Evolutionary conservation across 768 basidiomycete species (phyloP), one percentile per base, ranked within the genome.

Genomic region (Tubosaeta sp.): DNA sequence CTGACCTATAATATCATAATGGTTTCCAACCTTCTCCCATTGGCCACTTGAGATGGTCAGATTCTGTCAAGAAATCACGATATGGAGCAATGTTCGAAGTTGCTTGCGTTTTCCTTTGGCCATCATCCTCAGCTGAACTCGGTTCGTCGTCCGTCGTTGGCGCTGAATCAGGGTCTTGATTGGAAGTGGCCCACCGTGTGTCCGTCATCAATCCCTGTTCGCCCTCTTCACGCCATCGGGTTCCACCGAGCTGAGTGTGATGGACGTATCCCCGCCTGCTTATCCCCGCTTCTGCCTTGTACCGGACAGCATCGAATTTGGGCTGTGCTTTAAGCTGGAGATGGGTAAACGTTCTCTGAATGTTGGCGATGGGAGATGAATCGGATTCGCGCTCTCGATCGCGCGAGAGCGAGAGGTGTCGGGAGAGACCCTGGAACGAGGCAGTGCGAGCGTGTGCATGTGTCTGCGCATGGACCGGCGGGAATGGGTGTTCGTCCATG

Each of bases 211-310:
- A 59, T 44, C 66, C 67, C 51, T 67, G 59, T 57, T 70, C 66
- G 44, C 72, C 66, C 51, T 71, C 71, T 39, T 71, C 68, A 22
- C 62, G 54, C 61, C 66, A 70, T 29, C 60, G 50, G 18, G 51
- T 54, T 24, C 52, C 54, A 13, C 62, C 58, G 6, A 61, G 44
- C 22, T 66, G 66, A 35, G 65, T 21, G 53, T 71, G 71, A 34
- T 68, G 64, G 31, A 85, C 77, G 56, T 77, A 87, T 35, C 84
- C 86, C 4, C 83, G 71, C 57, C 71, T 71, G 53, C 74, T 81
- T 29, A 87, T 58, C 16, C 84, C 85, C 18, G 84, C 86, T 64
- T 87, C 85, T 0, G 84, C 85, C 66, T 87, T 87, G 66, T 79
- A 87, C 53, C 82, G 69, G 22, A 82, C 84, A 27, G 78, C 77